Conservation (phyloP, 2,329 filamentous ascomycete species). For the Fonsecaea multimorphosa region DNA sequence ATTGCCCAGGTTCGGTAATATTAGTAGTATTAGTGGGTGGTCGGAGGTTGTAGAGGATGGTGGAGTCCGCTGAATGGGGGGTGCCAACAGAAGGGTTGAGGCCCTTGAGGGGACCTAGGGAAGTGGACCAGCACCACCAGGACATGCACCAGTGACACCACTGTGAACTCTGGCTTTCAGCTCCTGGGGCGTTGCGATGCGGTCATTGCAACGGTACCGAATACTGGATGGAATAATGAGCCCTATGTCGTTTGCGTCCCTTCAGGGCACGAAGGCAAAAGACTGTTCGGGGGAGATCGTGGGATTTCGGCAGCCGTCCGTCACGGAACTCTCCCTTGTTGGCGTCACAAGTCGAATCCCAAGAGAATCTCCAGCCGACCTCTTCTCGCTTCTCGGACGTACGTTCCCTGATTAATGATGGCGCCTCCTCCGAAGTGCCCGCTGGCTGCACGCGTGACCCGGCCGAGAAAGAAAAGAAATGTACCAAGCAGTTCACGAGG, state of each 20-base stretch:
- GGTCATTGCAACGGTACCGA: constrained; percentile 1
- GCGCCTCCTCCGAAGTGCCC: neutral
- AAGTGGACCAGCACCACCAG: neutral
- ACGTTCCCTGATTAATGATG: constrained; percentile 6
- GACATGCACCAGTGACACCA: neutral
- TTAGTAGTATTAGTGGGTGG: too few species aligned
- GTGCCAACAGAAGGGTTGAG: too few species aligned
- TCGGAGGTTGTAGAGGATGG: neutral
- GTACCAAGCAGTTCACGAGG: neutral
- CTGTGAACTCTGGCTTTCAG: neutral
- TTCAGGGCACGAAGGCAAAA: neutral
- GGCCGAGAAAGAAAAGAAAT: constrained; percentile 4
- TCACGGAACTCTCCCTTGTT: neutral
- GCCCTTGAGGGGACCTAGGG: constrained; percentile 8
- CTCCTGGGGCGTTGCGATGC: neutral
- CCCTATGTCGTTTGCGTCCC: neutral
- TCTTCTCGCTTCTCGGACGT: neutral
- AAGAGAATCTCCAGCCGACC: constrained; percentile 1
- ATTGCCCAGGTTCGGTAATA: constrained; percentile 16
- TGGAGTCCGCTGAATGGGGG: neutral
- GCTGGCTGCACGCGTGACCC: constrained; percentile 7
- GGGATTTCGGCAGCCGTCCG: constrained; percentile 3
- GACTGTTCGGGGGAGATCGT: neutral
- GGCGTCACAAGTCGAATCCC: neutral
- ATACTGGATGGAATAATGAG: too few species aligned